These are phyloP conservation scores for Malus domestica DNA, from an alignment of 306 rosid genomes.

Conservation along the genomic window ASM211411v1 NC_041796.1:22687501-22688000, in stretches of 20 bases:
- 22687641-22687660: not conserved
- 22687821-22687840: not conserved
- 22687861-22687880: not conserved
- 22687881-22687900: not conserved
- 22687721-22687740: constrained; percentile 20
- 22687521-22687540: not conserved
- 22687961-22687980: too few relatives aligned
- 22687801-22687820: constrained; percentile 21
- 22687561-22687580: not conserved
- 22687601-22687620: not conserved
- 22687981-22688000: too few relatives aligned
- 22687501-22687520: not conserved
- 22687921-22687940: not conserved
- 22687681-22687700: constrained; percentile 27
- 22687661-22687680: constrained; percentile 13
- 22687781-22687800: not conserved
- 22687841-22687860: not conserved
- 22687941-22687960: too few relatives aligned
- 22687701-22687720: not conserved
- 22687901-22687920: not conserved
- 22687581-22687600: not conserved
- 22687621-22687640: not conserved
- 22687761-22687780: not conserved
- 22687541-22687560: not conserved
- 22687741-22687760: not conserved